Percentiles rank a stretch among this genome's conserved stretches.
Evolutionary conservation across 2,329 filamentous ascomycete species (phyloP).

Genomic region (Botryotinia narcissicola): DNA sequence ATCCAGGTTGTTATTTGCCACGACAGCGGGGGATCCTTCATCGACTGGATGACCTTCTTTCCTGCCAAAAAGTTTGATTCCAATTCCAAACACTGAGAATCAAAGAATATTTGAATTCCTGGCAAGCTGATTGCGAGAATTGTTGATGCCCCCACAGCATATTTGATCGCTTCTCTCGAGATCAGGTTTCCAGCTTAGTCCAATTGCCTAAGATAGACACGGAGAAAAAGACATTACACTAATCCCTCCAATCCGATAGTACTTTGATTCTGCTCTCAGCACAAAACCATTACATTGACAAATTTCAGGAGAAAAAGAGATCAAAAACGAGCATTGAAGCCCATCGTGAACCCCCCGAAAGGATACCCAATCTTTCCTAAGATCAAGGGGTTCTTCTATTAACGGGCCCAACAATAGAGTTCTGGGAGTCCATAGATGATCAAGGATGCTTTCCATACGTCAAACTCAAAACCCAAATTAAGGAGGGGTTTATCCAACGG

Average conservation of each 20-base stretch:
- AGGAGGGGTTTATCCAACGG: background rate
- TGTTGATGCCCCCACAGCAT: background rate
- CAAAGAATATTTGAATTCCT: background rate
- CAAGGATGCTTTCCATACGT: background rate
- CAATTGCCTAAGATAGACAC: background rate
- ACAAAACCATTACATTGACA: rapidly evolving
- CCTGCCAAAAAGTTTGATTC: rapidly evolving
- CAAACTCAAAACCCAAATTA: background rate
- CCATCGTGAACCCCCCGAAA: background rate
- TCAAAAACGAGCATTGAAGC: background rate
- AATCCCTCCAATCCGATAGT: background rate
- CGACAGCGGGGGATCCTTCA: background rate
- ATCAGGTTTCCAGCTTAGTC: no score
- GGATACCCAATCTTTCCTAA: background rate
- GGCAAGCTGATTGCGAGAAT: background rate
- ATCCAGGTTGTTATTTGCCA: background rate
- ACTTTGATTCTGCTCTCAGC: no score
- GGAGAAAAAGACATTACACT: background rate
- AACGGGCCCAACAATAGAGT: background rate
- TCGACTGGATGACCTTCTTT: rapidly evolving
- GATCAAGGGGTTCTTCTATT: background rate
- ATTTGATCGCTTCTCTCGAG: background rate
- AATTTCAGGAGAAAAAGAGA: rapidly evolving
- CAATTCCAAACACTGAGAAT: rapidly evolving
- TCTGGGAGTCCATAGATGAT: rapidly evolving